Conservation (phyloP, 2,329 filamentous ascomycete species). For the Paracorniculantispora psalliotae region DNA sequence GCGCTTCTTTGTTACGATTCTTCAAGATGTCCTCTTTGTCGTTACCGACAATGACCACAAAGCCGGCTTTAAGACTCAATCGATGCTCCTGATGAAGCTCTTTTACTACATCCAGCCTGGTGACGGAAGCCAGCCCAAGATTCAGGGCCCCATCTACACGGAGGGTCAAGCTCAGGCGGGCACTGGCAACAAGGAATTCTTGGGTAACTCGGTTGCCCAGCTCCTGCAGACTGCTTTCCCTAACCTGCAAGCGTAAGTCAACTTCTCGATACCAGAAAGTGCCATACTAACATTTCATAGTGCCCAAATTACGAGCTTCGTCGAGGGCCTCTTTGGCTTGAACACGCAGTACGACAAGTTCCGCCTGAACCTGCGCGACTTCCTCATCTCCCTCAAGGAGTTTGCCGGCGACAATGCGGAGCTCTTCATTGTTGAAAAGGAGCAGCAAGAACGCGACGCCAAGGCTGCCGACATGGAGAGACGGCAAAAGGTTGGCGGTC, state of each 20-base stretch:
- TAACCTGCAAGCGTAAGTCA: constrained; percentile 79
- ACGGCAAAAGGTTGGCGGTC: constrained; percentile 87
- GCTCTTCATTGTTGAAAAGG: constrained; percentile 88
- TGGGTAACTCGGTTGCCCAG: constrained; percentile 80
- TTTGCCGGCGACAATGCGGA: constrained; percentile 95
- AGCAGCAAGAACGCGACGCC: constrained; percentile 80
- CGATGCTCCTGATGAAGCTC: constrained; percentile 87
- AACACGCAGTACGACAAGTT: constrained; percentile 91
- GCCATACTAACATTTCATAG: constrained; percentile 44
- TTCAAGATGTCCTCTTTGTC: constrained; percentile 98
- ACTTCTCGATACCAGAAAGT: neutral
- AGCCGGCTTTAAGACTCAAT: constrained; percentile 97
- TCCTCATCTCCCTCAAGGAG: constrained; percentile 94
- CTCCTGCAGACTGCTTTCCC: constrained; percentile 86
- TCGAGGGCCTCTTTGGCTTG: constrained; percentile 79
- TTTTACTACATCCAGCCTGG: constrained; percentile 87
- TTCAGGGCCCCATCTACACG: constrained; percentile 85
- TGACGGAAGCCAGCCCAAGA: constrained; percentile 68
- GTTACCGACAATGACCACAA: constrained; percentile 97
- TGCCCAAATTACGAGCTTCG: constrained; percentile 82
- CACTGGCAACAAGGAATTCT: constrained; percentile 85
- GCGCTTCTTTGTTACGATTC: constrained; percentile 90
- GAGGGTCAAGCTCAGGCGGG: constrained; percentile 76
- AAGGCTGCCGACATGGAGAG: constrained; percentile 87
- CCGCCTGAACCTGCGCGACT: constrained; percentile 92